Conservation (phyloP, 139 green algal genomes). For the Chlorella vulgaris region DNA sequence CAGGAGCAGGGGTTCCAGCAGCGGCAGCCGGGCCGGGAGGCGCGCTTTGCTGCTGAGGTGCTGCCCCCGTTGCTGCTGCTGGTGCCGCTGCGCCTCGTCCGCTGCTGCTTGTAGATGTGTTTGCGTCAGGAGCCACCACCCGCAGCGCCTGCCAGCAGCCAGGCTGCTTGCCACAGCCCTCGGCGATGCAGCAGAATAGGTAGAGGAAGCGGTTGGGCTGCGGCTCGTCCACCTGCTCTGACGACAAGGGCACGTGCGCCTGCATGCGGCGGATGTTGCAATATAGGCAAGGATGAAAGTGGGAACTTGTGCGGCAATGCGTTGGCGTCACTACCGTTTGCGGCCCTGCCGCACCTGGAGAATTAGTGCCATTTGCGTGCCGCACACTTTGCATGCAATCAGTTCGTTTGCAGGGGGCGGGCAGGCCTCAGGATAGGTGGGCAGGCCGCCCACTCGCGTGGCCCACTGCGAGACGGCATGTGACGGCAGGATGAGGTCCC, state of each 20-base stretch:
- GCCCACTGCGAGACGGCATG: slow-evolving; percentile 19
- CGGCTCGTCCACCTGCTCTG: background rate
- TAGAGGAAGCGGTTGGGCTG: slow-evolving; percentile 41
- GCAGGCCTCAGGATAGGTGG: slow-evolving; percentile 15
- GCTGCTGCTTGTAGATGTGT: background rate
- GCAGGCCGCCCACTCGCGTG: slow-evolving; percentile 39
- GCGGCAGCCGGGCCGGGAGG: background rate
- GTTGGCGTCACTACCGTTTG: no score
- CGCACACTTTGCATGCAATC: slow-evolving; percentile 47
- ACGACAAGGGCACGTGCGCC: slow-evolving; percentile 49
- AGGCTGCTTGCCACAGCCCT: slow-evolving; percentile 47
- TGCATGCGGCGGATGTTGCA: no score
- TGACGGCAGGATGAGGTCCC: slow-evolving; percentile 28
- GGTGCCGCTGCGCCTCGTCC: background rate
- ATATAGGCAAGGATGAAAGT: no score
- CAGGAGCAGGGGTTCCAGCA: background rate
- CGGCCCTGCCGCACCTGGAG: slow-evolving; percentile 48
- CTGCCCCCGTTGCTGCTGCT: background rate
- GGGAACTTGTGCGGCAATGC: no score
- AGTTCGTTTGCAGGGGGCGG: background rate
- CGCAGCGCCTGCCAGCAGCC: slow-evolving; percentile 60
- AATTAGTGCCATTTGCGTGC: slow-evolving; percentile 45
- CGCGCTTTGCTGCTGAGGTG: background rate
- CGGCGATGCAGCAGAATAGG: slow-evolving; percentile 48
- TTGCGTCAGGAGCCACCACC: background rate